Percentiles rank a stretch among this genome's conserved stretches.
Conservation (phyloP, 371 early-diverging fungal genomes). For the Mucor racemosus region DNA sequence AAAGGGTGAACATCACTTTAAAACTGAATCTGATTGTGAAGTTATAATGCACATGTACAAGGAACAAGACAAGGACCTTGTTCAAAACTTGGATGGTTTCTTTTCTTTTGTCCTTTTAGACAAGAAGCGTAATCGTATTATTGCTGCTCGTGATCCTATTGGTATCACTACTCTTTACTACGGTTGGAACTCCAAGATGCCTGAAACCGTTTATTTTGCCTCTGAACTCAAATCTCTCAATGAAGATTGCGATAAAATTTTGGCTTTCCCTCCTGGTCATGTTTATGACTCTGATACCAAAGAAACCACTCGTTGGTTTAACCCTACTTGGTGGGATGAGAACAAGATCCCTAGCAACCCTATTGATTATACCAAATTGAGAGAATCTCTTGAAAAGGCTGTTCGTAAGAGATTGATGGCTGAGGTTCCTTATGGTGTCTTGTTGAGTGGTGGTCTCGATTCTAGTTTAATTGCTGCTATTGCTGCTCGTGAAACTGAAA, state of each 20-base stretch:
- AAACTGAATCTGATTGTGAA: conserved; percentile 97
- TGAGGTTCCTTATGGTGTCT: conserved; percentile 96
- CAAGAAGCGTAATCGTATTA: conserved; percentile 73
- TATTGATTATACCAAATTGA: conserved; percentile 64
- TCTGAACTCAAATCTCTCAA: conserved; percentile 94
- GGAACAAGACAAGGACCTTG: conserved; percentile 80
- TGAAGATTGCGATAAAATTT: conserved; percentile 93
- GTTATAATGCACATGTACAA: conserved; percentile 91
- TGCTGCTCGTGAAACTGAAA: conserved; percentile 46
- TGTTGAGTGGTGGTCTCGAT: conserved; percentile 94
- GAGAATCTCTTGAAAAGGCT: conserved; percentile 81
- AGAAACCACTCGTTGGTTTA: conserved; percentile 81
- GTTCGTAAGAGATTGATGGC: conserved; percentile 95
- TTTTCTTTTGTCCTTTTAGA: conserved; percentile 93
- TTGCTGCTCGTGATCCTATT: conserved; percentile 95
- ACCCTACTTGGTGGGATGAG: conserved; percentile 89
- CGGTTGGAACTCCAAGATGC: conserved; percentile 81
- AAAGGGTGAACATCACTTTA: conserved; percentile 73
- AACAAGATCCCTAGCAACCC: conserved; percentile 57
- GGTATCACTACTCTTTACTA: conserved; percentile 97
- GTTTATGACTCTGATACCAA: conserved; percentile 79
- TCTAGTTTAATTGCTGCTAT: conserved; percentile 93
- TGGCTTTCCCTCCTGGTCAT: conserved; percentile 95
- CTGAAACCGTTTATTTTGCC: conserved; percentile 87
- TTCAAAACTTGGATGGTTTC: conserved; percentile 91